Evolutionary conservation across 164 flowering plant genomes (phyloP), one percentile per base, ranked within the genome.

Genomic region (Liriodendron chinense): DNA sequence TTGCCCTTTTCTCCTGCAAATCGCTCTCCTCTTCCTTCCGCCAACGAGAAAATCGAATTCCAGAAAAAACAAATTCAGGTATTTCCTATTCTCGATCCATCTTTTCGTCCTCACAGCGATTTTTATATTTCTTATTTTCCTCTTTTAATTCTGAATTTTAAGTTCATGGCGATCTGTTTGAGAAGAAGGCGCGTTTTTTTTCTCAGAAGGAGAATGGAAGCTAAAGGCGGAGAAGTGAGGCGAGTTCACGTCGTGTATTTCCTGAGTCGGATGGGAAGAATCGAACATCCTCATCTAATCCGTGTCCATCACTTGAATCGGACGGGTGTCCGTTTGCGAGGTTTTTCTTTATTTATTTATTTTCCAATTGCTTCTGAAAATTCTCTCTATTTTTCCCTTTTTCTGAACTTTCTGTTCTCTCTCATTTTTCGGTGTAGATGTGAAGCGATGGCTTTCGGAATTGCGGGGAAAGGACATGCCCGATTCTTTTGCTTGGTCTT

Each of bases 221-320:
- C 70, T 49, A 77, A 53, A 50, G 78, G 69, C 13, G 75, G 71
- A 56, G 89, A 87, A 81, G 82, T 88, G 63, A 86, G 93, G 47
- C 75, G 88, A 65, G 23, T 93, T 73, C 89, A 90, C 43, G 80
- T 93, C 34, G 80, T 91, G 21, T 93, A 93, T 80, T 90, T 91
- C 68, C 84, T 93, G 59, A 85, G 91, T 73, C 85, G 89, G 21
- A 80, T 75, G 79, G 96, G 94, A 24, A 86, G 77, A 22, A 70
- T 87, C 18, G 94, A 93, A 68, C 93, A 91, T 18, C 98, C 96
- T 50, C 98, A 90, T 83, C 94, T 93, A 84, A 82, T 93, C 68
- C 87, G 93, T 4, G 87, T 90, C 65, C 89, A 86, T 79, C 96
- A 86, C 75, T 77, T 80, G 48, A 76, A 70, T 47, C 84, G 82